Evolutionary conservation across 192 early-diverging fungal genomes (phyloP).

Genomic region (Backusella luteola): DNA sequence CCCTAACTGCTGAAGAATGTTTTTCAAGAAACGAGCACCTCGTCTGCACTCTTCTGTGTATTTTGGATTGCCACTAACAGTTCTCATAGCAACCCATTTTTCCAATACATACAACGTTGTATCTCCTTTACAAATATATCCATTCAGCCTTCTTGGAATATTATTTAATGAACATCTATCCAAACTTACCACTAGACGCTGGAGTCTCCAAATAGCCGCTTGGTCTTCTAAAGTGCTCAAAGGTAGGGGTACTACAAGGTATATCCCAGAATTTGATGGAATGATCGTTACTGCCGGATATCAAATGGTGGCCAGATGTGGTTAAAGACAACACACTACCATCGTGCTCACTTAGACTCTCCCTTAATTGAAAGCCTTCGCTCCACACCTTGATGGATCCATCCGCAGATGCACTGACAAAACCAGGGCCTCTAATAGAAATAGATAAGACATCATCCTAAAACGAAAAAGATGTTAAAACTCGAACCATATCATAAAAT

Average conservation of each 20-base stretch:
- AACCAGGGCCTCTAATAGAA: constrained; percentile 35
- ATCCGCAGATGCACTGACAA: constrained; percentile 68
- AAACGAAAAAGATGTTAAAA: not conserved
- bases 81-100: constrained; percentile 67
- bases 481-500: not conserved
- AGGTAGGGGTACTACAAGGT: constrained; percentile 13
- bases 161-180: not conserved
- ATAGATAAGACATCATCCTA: constrained; percentile 63
- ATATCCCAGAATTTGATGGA: constrained; percentile 61
- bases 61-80: constrained; percentile 65
- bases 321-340: constrained; percentile 61
- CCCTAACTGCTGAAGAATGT: constrained; percentile 64
- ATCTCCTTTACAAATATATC: constrained; percentile 25
- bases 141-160: not conserved
- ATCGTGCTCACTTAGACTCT: constrained; percentile 47
- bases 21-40: constrained; percentile 71
- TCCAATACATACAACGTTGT: constrained; percentile 60
- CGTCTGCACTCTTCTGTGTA: constrained; percentile 70
- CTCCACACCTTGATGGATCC: constrained; percentile 67
- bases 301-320: constrained; percentile 45
- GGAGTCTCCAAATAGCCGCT: constrained; percentile 1
- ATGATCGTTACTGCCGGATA: constrained; percentile 62
- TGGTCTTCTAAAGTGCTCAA: constrained; percentile 21
- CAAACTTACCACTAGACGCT: constrained; percentile 16
- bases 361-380: constrained; percentile 55